A percentile compares a stretch with the other conserved stretches of the same genome.
Conservation (phyloP, 495 filamentous ascomycete genomes). For the Podospora australis region DNA sequence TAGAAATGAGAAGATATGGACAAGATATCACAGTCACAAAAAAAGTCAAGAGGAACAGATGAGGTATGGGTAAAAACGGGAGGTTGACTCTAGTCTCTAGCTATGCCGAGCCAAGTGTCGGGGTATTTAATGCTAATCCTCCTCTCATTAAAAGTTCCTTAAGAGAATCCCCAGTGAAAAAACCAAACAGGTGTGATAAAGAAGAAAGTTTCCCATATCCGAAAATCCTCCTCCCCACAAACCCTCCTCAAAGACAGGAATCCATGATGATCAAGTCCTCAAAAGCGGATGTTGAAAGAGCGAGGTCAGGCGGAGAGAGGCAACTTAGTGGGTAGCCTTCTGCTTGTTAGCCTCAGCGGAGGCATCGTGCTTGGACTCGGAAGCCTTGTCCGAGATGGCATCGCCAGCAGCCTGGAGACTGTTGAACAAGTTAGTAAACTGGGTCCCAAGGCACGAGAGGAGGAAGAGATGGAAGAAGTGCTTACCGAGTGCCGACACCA, state of each 20-base stretch:
- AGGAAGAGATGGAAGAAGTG: background rate
- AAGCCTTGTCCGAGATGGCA: constrained; percentile 51
- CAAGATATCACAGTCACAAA: background rate
- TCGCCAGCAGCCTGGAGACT: constrained; percentile 50
- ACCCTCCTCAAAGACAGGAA: background rate
- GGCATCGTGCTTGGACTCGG: constrained; percentile 48
- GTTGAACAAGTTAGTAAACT: constrained; percentile 14
- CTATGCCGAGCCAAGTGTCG: constrained; percentile 4
- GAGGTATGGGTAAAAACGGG: background rate
- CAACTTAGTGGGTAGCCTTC: constrained; percentile 48
- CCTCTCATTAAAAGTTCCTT: background rate
- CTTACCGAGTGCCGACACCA: constrained; percentile 46
- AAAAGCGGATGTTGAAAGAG: constrained; percentile 8
- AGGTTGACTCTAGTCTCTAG: constrained; percentile 10
- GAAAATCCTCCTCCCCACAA: background rate
- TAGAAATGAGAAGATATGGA: background rate
- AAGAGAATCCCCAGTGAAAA: background rate
- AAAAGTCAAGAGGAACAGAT: background rate
- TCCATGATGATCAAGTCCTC: constrained; percentile 5
- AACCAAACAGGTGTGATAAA: constrained; percentile 7
- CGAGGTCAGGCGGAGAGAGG: too few relatives aligned
- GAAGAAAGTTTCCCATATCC: too few relatives aligned
- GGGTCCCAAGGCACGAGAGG: background rate
- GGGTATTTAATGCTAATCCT: constrained; percentile 9
- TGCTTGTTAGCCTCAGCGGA: constrained; percentile 54